Evolutionary conservation across 768 basidiomycete species (phyloP), one percentile per base, ranked within the genome.

Genomic region (Chlorophyllum brunneum): DNA sequence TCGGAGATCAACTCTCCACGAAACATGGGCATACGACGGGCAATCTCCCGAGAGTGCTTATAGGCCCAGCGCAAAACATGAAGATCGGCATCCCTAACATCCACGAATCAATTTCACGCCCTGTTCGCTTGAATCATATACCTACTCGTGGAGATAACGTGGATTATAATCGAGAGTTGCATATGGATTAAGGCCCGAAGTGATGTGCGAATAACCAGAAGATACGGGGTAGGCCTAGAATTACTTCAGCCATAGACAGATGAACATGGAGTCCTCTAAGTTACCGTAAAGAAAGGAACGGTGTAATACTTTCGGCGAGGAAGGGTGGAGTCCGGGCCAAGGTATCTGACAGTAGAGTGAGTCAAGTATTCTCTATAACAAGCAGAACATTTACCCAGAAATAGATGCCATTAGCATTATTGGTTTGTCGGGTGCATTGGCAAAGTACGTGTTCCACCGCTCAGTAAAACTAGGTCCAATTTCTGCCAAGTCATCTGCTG

Each of bases 21-120:
- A 55, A 69, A 76, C 24, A 57, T 43, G 4, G 67, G 59, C 76
- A 83, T 81, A 13, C 84, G 78, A 29, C 85, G 74, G 2, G 70
- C 67, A 9, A 80, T 55, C 64, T 86, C 83, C 1, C 83, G 72
- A 3, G 61, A 48, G 48, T 72, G 74, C 56, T 86, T 86, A 62
- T 84, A 86, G 0, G 60, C 69, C 72, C 79, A 79, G 47, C 67
- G 67, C 39, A 83, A 55, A 16, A 74, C 65, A 0, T 62, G 71
- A 5, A 85, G 18, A 57, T 81, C 80, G 6, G 69, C 70, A 2
- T 67, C 63, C 11, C 74, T 77, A 5, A 16, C 51, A 49, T 34
- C 41, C 18, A 31, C 18, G 11, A 6, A 15, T n/a, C 2, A 18
- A 16, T 16, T 2, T 18, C 8, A 2, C 4, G n/a, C 27, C 26